These are phyloP conservation scores for Solanum neorickii DNA, from an alignment of 257 asterid species.

Conservation along the genomic window DNA sequence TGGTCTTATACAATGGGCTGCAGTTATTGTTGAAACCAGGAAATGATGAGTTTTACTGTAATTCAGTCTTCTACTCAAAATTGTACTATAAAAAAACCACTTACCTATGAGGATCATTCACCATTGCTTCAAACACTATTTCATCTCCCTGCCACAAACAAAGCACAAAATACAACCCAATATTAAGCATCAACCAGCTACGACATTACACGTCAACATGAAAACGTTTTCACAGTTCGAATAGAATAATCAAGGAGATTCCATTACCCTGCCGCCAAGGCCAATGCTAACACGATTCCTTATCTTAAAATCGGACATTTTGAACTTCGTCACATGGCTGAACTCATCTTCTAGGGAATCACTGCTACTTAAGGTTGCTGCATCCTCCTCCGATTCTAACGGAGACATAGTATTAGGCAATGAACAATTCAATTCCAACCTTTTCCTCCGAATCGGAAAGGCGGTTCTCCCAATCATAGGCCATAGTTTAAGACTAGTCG, in stretches of 20 bases:
- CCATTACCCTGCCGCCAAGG: constrained; percentile 60
- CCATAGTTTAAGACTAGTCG: constrained; percentile 7
- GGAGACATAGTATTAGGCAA: constrained; percentile 28
- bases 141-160: constrained; percentile 60
- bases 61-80: background rate
- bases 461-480: constrained; percentile 10
- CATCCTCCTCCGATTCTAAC: constrained; percentile 28
- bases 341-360: constrained; percentile 38
- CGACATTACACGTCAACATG: background rate
- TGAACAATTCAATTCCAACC: constrained; percentile 23
- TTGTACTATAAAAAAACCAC: constrained; percentile 9
- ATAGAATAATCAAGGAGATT: background rate
- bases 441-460: constrained; percentile 1
- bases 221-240: background rate
- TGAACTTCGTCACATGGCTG: constrained; percentile 75
- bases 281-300: constrained; percentile 77
- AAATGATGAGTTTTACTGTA: background rate
- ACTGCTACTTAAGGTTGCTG: constrained; percentile 20
- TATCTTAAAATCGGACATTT: constrained; percentile 68
- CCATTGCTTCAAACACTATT: constrained; percentile 73
- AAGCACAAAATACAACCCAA: background rate
- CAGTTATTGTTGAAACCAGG: constrained; percentile 7
- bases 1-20: constrained; percentile 64
- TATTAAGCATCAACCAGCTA: background rate
- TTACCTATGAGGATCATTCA: constrained; percentile 64